Evolutionary conservation across 768 basidiomycete genomes (phyloP).

Genomic region (Tubosaeta sp.): DNA sequence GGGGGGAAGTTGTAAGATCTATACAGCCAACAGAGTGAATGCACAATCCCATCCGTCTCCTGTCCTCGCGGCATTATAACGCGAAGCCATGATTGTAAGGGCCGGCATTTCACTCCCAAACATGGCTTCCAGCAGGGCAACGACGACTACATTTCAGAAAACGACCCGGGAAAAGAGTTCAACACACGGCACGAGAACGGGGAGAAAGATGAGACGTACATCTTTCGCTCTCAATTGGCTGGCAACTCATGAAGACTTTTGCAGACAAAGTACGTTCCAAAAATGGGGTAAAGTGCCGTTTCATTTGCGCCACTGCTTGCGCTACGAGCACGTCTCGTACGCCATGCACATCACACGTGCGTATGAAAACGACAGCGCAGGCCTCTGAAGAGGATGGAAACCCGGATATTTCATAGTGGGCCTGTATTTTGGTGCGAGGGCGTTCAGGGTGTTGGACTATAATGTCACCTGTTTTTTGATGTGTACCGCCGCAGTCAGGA

Average conservation of each 20-base stretch:
- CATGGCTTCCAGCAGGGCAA: conserved; percentile 16
- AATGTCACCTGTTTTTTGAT: conserved; percentile 14
- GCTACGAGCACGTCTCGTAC: conserved; percentile 6
- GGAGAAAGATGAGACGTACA: conserved; percentile 13
- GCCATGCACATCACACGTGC: conserved; percentile 17
- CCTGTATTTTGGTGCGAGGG: conserved; percentile 4
- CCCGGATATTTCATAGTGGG: conserved; percentile 48
- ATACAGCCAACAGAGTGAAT: conserved; percentile 28
- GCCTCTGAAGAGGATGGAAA: conserved; percentile 38
- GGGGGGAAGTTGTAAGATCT: not conserved
- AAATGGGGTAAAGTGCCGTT: conserved; percentile 12
- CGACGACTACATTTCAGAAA: conserved; percentile 9
- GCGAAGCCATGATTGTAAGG: conserved; percentile 22
- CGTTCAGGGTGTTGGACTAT: conserved; percentile 2
- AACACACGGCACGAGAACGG: not conserved
- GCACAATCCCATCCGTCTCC: conserved; percentile 26
- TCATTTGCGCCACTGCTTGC: conserved; percentile 14
- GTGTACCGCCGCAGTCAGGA: not conserved
- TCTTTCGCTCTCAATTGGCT: conserved; percentile 1
- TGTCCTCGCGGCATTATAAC: conserved; percentile 18
- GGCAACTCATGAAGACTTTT: conserved; percentile 23
- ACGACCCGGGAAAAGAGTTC: not conserved
- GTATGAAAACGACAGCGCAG: conserved; percentile 44
- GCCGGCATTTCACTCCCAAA: conserved; percentile 26
- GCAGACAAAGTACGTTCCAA: conserved; percentile 18